Evolutionary conservation across 139 green algal species (phyloP).

Genomic region (Nannochloris sp.): DNA sequence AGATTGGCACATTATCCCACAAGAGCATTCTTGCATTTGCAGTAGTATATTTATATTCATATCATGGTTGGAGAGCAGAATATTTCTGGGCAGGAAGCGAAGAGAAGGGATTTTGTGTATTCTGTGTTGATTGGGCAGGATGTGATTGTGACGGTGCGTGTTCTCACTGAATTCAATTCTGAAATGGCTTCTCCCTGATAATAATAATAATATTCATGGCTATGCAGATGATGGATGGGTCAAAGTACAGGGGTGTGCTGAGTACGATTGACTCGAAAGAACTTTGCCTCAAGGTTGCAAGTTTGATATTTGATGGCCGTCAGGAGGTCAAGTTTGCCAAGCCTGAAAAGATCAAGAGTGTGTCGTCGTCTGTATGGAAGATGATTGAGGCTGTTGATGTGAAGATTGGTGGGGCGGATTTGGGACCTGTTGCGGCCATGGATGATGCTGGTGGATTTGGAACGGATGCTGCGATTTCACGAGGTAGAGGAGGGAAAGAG

Average conservation of each 20-base stretch:
- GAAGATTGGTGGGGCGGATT: conserved; percentile 41
- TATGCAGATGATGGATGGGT: conserved; percentile 40
- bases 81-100: background rate
- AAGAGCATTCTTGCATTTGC: too few species aligned
- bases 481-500: conserved; percentile 41
- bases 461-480: conserved; percentile 66
- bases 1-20: too few species aligned
- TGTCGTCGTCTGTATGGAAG: conserved; percentile 36
- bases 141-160: conserved; percentile 2
- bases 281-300: conserved; percentile 52
- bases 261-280: conserved; percentile 28
- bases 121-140: conserved; percentile 1
- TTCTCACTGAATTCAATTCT: background rate
- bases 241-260: conserved; percentile 64
- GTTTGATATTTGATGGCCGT: conserved; percentile 27
- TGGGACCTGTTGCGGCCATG: conserved; percentile 19
- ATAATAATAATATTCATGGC: background rate
- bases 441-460: conserved; percentile 49
- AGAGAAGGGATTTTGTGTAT: conserved; percentile 2
- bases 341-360: conserved; percentile 14
- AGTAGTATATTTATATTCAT: too few species aligned
- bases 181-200: too few species aligned
- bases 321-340: conserved; percentile 3
- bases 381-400: conserved; percentile 56
- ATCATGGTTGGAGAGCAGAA: too few species aligned